phyloP scores from a whole-genome alignment of 225 moss, liverwort and hornwort genomes.

The Thuidium tamariscinum region DNA sequence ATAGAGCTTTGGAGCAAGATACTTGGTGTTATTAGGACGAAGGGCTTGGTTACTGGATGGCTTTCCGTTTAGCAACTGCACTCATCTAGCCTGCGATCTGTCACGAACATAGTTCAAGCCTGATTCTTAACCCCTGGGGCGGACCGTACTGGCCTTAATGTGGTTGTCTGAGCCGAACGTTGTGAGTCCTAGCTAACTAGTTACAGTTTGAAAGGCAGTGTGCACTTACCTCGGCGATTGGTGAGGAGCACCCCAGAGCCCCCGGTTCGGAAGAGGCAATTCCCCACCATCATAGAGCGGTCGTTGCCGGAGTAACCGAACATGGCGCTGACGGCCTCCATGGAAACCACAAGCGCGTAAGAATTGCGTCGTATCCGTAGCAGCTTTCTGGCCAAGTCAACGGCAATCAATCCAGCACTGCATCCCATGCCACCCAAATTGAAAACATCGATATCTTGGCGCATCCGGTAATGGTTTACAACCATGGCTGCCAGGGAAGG shows the following conservation, averaged over 20 bases:
- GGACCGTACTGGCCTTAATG: neutral
- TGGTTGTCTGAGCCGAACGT: neutral
- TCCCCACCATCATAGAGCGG: slow-evolving; percentile 33
- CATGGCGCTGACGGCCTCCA: slow-evolving; percentile 3
- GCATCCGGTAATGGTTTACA: slow-evolving; percentile 29
- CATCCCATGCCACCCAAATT: slow-evolving; percentile 45
- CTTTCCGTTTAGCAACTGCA: neutral
- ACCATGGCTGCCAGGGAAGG: slow-evolving; percentile 32
- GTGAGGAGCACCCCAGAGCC: slow-evolving; percentile 15
- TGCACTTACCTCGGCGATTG: slow-evolving; percentile 17
- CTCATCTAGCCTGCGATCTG: neutral
- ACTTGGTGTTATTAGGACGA: neutral
- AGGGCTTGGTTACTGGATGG: neutral
- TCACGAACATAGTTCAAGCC: neutral
- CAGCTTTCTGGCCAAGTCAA: slow-evolving; percentile 18
- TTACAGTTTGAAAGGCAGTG: neutral
- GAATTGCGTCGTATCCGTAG: neutral
- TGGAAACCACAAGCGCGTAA: slow-evolving; percentile 1
- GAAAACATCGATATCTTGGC: slow-evolving; percentile 16
- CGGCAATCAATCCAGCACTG: slow-evolving; percentile 27
- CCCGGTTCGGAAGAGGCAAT: slow-evolving; percentile 32
- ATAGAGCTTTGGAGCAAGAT: neutral
- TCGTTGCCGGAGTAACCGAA: slow-evolving; percentile 16
- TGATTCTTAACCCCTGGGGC: neutral
- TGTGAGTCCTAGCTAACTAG: neutral